These are phyloP conservation scores for Stephanodiscus minutulus DNA, from an alignment of 108 stramenopile genomes.

Conservation along the genomic window DNA sequence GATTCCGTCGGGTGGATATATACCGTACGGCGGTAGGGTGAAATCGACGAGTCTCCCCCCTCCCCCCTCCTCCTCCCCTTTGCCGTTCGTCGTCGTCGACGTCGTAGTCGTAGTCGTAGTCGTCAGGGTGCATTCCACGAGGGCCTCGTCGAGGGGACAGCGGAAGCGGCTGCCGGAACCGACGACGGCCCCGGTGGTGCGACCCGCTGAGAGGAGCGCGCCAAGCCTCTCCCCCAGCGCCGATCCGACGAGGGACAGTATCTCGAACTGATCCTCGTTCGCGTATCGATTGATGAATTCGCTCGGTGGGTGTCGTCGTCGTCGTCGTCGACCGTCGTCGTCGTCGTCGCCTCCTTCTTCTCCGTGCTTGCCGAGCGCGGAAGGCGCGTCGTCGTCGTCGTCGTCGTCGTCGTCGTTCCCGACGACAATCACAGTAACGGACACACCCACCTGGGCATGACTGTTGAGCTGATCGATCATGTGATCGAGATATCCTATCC, in stretches of 20 bases:
- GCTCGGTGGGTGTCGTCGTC: conserved; percentile 2
- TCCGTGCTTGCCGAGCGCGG: no score
- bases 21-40: conserved; percentile 75
- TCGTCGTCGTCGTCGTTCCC: conserved; percentile 1
- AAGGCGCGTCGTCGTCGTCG: not conserved
- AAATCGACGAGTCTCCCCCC: conserved; percentile 41
- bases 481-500: conserved; percentile 86
- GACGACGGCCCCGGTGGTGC: not conserved
- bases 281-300: conserved; percentile 59
- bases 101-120: not conserved
- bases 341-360: not conserved
- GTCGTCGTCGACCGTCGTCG: conserved; percentile 17
- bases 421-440: conserved; percentile 41
- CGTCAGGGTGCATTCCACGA: conserved; percentile 68
- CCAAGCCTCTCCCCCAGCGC: conserved; percentile 60
- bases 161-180: conserved; percentile 57
- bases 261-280: conserved; percentile 48
- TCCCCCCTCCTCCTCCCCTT: no score
- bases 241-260: conserved; percentile 57
- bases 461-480: conserved; percentile 92
- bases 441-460: conserved; percentile 85
- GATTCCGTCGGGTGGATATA: conserved; percentile 58
- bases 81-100: conserved; percentile 3
- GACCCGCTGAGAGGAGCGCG: conserved; percentile 9
- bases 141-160: conserved; percentile 88